phyloP scores from a whole-genome alignment of 345 rosid species.

The Eutrema japonicum region DNA sequence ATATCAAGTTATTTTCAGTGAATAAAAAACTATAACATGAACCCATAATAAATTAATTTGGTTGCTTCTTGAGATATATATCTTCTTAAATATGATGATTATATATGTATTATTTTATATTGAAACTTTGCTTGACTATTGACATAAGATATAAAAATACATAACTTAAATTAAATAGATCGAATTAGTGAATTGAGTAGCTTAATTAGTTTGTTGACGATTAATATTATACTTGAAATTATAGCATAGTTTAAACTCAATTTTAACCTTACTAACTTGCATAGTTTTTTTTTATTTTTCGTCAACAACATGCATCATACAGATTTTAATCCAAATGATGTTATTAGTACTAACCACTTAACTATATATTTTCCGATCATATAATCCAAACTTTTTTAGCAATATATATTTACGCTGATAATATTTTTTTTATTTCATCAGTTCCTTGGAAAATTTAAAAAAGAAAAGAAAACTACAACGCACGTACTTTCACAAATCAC shows the following conservation, averaged over 20 bases:
- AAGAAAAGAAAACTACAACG: background rate
- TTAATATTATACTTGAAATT: too few relatives aligned
- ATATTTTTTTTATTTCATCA: background rate
- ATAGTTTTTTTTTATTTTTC: background rate
- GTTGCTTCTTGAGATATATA: too few relatives aligned
- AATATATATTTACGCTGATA: too few relatives aligned
- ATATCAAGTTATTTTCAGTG: background rate
- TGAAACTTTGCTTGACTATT: too few relatives aligned
- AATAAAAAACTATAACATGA: background rate
- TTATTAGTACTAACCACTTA: background rate
- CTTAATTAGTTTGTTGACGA: too few relatives aligned
- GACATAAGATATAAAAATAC: too few relatives aligned
- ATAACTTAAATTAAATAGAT: too few relatives aligned
- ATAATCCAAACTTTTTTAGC: background rate
- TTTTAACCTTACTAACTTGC: background rate
- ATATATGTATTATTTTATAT: too few relatives aligned
- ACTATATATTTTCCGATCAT: background rate
- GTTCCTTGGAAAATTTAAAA: background rate
- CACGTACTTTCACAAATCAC: constrained; percentile 1
- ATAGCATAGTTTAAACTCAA: background rate
- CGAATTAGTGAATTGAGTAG: too few relatives aligned
- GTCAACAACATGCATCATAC: background rate
- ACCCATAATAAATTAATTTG: too few relatives aligned
- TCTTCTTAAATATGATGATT: too few relatives aligned
- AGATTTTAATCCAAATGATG: background rate